Evolutionary conservation across 2,329 filamentous ascomycete species (phyloP).

Genomic region (Capronia americana): DNA sequence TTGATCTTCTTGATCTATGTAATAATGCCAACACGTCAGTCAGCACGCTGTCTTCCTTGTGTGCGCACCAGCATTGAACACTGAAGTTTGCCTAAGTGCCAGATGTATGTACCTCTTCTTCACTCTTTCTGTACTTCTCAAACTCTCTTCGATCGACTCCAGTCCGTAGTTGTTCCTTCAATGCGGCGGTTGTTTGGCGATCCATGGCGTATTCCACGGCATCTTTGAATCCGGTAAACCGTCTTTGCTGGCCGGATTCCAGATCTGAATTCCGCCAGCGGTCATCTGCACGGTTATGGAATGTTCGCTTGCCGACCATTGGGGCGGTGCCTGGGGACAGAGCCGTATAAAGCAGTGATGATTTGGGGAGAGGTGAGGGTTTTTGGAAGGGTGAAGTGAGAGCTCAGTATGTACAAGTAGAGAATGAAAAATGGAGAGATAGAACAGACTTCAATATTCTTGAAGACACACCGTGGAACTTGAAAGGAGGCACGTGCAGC

Average conservation of each 20-base stretch:
- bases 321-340: not conserved
- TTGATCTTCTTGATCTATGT: conserved; percentile 54
- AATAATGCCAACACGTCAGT: not conserved
- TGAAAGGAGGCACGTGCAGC: not conserved
- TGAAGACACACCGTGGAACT: not conserved
- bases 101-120: conserved; percentile 52
- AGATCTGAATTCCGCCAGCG: conserved; percentile 34
- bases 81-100: no score
- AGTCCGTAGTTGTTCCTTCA: conserved; percentile 58
- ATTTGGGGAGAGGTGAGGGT: no score
- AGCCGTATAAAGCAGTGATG: not conserved
- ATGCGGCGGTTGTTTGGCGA: conserved; percentile 51
- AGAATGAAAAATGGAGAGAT: not conserved
- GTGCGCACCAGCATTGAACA: not conserved
- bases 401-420: not conserved
- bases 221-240: conserved; percentile 53
- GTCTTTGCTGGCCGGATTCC: conserved; percentile 37
- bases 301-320: conserved; percentile 34
- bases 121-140: conserved; percentile 58
- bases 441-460: not conserved
- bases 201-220: conserved; percentile 55
- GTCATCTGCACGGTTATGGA: conserved; percentile 21
- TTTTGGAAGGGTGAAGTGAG: not conserved
- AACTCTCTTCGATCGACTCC: conserved; percentile 55
- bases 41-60: not conserved